A percentile compares a stretch with the other conserved stretches of the same genome.
Conservation (phyloP, 2,329 filamentous ascomycete species). For the Hymenoscyphus repandus region DNA sequence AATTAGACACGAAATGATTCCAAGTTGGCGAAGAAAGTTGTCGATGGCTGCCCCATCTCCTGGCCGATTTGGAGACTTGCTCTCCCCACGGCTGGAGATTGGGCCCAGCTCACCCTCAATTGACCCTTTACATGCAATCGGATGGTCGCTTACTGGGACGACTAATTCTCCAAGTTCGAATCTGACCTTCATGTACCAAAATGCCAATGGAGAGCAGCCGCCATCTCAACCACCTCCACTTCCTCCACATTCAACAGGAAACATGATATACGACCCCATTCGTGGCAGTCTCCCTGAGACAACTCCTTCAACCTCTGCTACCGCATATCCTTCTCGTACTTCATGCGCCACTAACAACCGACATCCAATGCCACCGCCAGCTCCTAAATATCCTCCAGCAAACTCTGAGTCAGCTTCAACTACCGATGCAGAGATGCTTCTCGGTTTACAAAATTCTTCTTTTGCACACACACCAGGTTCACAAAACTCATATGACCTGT, state of each 20-base stretch:
- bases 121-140: conserved; percentile 54
- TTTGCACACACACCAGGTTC: conserved; percentile 18
- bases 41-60: conserved; percentile 20
- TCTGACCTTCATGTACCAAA: conserved; percentile 67
- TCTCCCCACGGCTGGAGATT: conserved; percentile 41
- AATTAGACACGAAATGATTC: conserved; percentile 43
- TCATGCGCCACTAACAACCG: conserved; percentile 35
- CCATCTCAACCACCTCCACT: conserved; percentile 22
- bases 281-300: conserved; percentile 49
- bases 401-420: conserved; percentile 34
- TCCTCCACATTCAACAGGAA: conserved; percentile 47
- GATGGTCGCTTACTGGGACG: conserved; percentile 82
- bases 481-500: conserved; percentile 13
- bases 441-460: conserved; percentile 43
- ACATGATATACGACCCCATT: conserved; percentile 57
- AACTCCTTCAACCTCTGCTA: conserved; percentile 42
- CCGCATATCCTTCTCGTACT: conserved; percentile 13
- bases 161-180: conserved; percentile 83
- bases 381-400: conserved; percentile 31
- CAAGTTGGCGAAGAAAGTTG: conserved; percentile 28
- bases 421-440: conserved; percentile 41
- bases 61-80: conserved; percentile 25
- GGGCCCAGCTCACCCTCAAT: conserved; percentile 42
- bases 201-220: conserved; percentile 17
- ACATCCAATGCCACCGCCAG: conserved; percentile 27